Percentiles rank a stretch among this genome's conserved stretches.
These are phyloP conservation scores for Massariosphaeria phaeospora DNA, from an alignment of 495 filamentous ascomycete species.

Conservation along the genomic window DNA sequence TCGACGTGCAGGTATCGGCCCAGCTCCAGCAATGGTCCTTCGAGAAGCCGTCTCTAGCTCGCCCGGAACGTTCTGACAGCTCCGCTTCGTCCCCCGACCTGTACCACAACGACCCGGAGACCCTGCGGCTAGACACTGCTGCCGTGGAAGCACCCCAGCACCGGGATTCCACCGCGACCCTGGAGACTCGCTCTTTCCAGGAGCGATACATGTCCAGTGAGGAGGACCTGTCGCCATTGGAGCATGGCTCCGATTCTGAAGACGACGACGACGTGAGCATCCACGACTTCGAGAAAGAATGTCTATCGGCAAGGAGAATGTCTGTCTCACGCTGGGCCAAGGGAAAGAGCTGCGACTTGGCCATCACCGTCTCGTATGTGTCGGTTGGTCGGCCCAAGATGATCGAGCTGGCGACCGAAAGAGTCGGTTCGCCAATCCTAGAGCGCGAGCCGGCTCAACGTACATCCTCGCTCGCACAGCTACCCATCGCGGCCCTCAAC, in stretches of 20 bases:
- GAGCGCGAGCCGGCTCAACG: constrained; percentile 15
- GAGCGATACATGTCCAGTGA: constrained; percentile 30
- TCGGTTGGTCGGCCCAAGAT: constrained; percentile 30
- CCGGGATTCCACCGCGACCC: constrained; percentile 10
- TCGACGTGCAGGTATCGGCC: constrained; percentile 22
- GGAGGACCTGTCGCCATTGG: constrained; percentile 33
- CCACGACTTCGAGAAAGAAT: constrained; percentile 13
- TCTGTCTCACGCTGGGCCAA: constrained; percentile 17
- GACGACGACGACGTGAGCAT: constrained; percentile 18
- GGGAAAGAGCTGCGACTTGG: constrained; percentile 28
- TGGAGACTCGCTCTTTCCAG: constrained; percentile 26
- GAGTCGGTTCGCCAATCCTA: constrained; percentile 22
- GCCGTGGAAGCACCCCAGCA: constrained; percentile 9
- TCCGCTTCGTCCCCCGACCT: constrained; percentile 31
- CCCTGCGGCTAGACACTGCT: constrained; percentile 22
- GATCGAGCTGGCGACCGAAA: constrained; percentile 21
- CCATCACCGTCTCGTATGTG: constrained; percentile 30
- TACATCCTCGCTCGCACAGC: constrained; percentile 25
- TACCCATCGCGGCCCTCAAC: constrained; percentile 19
- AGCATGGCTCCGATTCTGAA: constrained; percentile 15
- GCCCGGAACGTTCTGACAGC: constrained; percentile 27
- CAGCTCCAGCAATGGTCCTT: constrained; percentile 36
- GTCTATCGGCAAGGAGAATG: constrained; percentile 17
- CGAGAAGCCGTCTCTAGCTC: constrained; percentile 20
- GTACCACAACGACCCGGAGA: constrained; percentile 25